Conservation (phyloP, 345 rosid genomes). For the Boechera retrofracta region DNA sequence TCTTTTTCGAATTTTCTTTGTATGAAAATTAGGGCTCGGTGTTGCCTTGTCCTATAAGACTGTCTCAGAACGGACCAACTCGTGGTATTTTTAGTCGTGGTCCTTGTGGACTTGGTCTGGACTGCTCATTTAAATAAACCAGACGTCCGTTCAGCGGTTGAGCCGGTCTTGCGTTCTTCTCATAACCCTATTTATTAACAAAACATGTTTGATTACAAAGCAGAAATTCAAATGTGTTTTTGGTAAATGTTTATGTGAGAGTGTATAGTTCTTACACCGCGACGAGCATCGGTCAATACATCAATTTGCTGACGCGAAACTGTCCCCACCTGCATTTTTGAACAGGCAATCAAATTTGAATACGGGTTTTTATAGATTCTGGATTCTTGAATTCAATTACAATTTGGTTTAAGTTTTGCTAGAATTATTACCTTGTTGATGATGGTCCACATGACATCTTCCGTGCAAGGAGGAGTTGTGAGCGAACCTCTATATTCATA, state of each 20-base stretch:
- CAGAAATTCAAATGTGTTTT: background rate
- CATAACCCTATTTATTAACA: conserved; percentile 39
- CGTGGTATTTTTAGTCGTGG: background rate
- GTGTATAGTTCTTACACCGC: conserved; percentile 35
- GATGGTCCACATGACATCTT: conserved; percentile 76
- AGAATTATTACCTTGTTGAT: conserved; percentile 51
- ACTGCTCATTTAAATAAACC: conserved; percentile 37
- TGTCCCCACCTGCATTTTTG: conserved; percentile 58
- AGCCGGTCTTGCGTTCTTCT: conserved; percentile 42
- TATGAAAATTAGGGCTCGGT: background rate
- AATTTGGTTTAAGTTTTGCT: background rate
- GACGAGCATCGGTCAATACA: conserved; percentile 44
- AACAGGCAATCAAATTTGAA: background rate
- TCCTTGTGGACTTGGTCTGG: background rate
- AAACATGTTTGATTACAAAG: background rate
- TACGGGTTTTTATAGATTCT: background rate
- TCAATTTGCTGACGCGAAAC: conserved; percentile 67
- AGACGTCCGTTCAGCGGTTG: conserved; percentile 24
- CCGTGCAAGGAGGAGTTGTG: conserved; percentile 82
- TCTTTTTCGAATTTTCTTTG: background rate
- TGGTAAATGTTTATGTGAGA: conserved; percentile 15
- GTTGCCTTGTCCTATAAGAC: conserved; percentile 27
- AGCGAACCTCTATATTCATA: conserved; percentile 82
- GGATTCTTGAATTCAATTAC: background rate
- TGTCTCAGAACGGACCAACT: background rate